These are phyloP conservation scores for Inonotus hispidus DNA, from an alignment of 1,284 basidiomycete genomes.

Conservation along the genomic window DNA sequence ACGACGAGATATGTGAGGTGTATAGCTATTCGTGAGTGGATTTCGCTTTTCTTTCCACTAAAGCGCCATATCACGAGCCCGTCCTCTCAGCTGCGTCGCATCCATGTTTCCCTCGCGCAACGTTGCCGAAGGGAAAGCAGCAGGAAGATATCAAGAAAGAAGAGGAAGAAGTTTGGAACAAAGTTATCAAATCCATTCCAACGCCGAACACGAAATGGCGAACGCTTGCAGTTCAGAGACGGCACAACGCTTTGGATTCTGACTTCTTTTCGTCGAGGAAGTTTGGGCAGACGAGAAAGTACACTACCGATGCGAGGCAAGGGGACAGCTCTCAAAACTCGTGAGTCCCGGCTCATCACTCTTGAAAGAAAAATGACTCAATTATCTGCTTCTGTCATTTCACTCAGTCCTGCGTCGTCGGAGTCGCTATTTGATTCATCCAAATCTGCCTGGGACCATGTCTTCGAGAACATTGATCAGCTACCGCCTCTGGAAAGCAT, in stretches of 20 bases:
- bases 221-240: background rate
- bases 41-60: background rate
- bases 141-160: background rate
- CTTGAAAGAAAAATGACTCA: background rate
- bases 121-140: background rate
- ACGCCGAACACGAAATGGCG: background rate
- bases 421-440: conserved; percentile 10
- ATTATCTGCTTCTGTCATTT: background rate
- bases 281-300: conserved; percentile 4
- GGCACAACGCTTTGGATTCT: background rate
- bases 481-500: conserved; percentile 23
- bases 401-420: background rate
- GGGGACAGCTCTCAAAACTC: background rate
- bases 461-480: conserved; percentile 42
- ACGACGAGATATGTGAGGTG: background rate
- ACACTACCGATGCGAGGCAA: background rate
- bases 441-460: conserved; percentile 49
- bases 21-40: conserved; percentile 8
- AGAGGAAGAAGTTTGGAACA: background rate
- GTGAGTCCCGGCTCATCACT: background rate
- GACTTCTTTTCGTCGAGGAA: conserved; percentile 5
- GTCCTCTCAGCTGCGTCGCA: background rate
- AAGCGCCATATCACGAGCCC: background rate
- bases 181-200: background rate
- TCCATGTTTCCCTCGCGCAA: background rate